Evolutionary conservation across 2,329 filamentous ascomycete genomes (phyloP).

Genomic region (Microcyclospora tardicrescens): DNA sequence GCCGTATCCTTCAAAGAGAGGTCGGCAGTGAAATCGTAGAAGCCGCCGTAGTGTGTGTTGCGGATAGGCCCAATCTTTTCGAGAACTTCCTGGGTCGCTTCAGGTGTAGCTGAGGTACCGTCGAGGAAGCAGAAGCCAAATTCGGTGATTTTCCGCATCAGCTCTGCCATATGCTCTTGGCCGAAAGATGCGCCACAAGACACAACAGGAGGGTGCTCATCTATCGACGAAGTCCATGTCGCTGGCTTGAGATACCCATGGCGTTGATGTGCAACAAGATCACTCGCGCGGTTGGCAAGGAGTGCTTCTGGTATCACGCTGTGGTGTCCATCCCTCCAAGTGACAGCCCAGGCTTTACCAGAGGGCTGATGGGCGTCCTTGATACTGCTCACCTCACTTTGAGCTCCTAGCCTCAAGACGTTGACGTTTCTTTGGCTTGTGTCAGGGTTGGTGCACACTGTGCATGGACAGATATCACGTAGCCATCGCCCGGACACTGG

Average conservation of each 20-base stretch:
- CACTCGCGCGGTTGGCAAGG: slow-evolving; percentile 5
- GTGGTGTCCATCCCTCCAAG: slow-evolving; percentile 8
- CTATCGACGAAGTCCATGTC: slow-evolving; percentile 16
- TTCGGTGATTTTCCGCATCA: slow-evolving; percentile 27
- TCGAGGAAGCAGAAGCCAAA: slow-evolving; percentile 70
- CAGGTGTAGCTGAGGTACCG: slow-evolving; percentile 53
- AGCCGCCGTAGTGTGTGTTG: slow-evolving; percentile 76
- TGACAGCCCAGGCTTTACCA: slow-evolving; percentile 6
- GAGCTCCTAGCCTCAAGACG: slow-evolving; percentile 10
- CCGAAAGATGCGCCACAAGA: too few relatives aligned
- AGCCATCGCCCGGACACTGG: slow-evolving; percentile 1
- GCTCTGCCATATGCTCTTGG: slow-evolving; percentile 12
- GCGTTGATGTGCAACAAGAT: slow-evolving; percentile 6
- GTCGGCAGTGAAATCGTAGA: slow-evolving; percentile 82
- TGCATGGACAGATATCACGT: slow-evolving; percentile 16
- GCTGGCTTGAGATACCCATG: slow-evolving; percentile 8
- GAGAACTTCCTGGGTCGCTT: slow-evolving; percentile 61
- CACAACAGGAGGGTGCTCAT: slow-evolving; percentile 14
- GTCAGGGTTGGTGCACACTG: slow-evolving; percentile 16
- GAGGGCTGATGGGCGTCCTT: background rate
- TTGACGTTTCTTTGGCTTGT: slow-evolving; percentile 21
- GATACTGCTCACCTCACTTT: slow-evolving; percentile 7
- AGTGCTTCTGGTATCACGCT: slow-evolving; percentile 6
- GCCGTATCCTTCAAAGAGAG: slow-evolving; percentile 55
- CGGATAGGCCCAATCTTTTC: slow-evolving; percentile 76